Percentiles rank a stretch among this genome's conserved stretches.
Conservation (phyloP, 73 alveolate species). For the Paramecium primaurelia region DNA sequence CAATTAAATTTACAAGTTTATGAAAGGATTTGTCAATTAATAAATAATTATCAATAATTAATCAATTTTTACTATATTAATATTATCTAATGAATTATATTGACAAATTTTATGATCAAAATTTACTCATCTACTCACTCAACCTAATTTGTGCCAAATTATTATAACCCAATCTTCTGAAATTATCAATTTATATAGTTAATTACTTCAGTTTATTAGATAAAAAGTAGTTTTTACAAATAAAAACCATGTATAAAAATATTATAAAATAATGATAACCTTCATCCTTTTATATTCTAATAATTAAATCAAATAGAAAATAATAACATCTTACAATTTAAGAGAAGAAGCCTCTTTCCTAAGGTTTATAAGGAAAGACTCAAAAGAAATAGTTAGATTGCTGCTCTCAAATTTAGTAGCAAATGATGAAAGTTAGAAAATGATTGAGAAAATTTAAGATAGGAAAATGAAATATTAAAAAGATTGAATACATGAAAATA, state of each 20-base stretch:
- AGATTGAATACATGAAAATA: conserved; percentile 97
- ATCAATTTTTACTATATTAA: neutral
- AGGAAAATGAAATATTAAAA: conserved; percentile 95
- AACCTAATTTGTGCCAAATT: neutral
- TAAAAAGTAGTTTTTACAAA: neutral
- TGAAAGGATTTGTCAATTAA: neutral
- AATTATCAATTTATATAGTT: neutral
- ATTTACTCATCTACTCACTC: neutral
- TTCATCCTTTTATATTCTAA: neutral
- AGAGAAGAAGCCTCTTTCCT: conserved; percentile 99
- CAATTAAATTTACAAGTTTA: neutral
- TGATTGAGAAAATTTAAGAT: conserved; percentile 95
- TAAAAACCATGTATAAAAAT: neutral
- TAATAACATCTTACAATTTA: conserved; percentile 87
- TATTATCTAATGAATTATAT: neutral
- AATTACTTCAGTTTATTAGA: neutral
- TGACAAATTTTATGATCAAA: neutral
- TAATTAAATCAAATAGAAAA: conserved; percentile 71
- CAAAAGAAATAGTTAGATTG: conserved; percentile 92
- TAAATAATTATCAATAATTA: neutral
- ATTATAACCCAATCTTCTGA: neutral
- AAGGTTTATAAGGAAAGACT: conserved; percentile 98
- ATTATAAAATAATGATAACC: neutral
- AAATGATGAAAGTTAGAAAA: conserved; percentile 98
- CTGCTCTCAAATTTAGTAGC: conserved; percentile 95